A percentile compares a stretch with the other conserved stretches of the same genome.
These are phyloP conservation scores for Nepenthes mirabilis DNA, from an alignment of 148 eudicot genomes.

Conservation along the genomic window DNA sequence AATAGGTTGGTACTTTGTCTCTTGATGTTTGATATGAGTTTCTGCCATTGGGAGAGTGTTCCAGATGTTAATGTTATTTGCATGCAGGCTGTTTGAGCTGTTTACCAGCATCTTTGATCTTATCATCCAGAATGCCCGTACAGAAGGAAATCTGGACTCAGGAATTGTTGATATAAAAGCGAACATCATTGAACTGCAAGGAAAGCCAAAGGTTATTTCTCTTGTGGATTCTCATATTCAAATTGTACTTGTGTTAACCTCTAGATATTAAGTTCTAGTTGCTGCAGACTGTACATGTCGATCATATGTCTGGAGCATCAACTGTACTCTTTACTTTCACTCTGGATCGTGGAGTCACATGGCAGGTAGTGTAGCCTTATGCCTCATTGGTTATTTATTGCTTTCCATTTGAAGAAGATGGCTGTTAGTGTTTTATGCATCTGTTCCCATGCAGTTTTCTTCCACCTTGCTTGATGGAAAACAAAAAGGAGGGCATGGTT, in stretches of 20 bases:
- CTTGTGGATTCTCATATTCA: constrained; percentile 1
- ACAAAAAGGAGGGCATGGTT: constrained; percentile 58
- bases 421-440: constrained; percentile 8
- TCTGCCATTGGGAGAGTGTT: background rate
- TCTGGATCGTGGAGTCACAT: constrained; percentile 79
- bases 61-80: background rate
- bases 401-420: background rate
- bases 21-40: constrained; percentile 1
- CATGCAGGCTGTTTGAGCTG: constrained; percentile 82
- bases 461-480: constrained; percentile 69
- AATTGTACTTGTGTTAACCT: constrained; percentile 1
- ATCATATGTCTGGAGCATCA: constrained; percentile 87
- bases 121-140: constrained; percentile 64
- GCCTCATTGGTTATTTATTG: background rate
- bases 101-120: constrained; percentile 77
- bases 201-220: constrained; percentile 65
- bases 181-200: constrained; percentile 59
- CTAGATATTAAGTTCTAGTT: constrained; percentile 4
- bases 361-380: constrained; percentile 50
- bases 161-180: constrained; percentile 94
- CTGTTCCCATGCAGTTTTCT: constrained; percentile 43
- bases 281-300: constrained; percentile 84
- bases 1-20: constrained; percentile 41
- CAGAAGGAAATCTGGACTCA: constrained; percentile 87
- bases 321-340: constrained; percentile 78